Evolutionary conservation across 2,329 filamentous ascomycete genomes (phyloP), one percentile per base, ranked within the genome.

Genomic region (Beauveria australis): DNA sequence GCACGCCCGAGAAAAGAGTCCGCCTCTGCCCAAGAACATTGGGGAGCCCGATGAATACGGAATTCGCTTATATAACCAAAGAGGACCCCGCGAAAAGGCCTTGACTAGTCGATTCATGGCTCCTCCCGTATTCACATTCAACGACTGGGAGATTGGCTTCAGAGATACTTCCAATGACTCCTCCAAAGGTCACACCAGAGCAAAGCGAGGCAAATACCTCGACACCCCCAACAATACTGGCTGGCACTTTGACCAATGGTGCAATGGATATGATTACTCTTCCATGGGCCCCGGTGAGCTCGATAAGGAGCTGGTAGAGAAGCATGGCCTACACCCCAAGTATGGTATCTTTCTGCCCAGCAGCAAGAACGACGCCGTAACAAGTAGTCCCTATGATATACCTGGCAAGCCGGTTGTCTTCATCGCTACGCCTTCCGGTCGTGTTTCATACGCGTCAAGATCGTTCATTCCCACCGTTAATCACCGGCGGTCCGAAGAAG

Each of bases 121-220:
- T 5, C 81, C 81, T 12, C 73, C 72, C 7, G 64, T 76, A 0
- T 81, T 80, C 63, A 71, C 76, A 56, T 84, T 78, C 60, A 75
- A 80, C 43, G 72, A 79, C 9, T 73, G 78, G 61, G 81, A 85
- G 66, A 85, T 86, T 63, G 83, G 83, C 16, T 85, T 83, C 68
- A 77, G 80, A 24, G 83, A 85, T 66, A 82, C 81, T 4, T 78
- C 78, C 63, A 85, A 85, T 62, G 80, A 82, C 64, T 77, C 78
- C 33, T 76, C 75, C 62, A 79, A 81, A 61, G 79, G 79, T 24
- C 80, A 81, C 52, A 83, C 78, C 40, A 77, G 76, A 64, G 76
- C 76, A 16, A 79, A 79, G 63, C 76, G 82, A 54, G 81, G 81
- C 66, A 80, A 78, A 67, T 84, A 79, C 65, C 73, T 83, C 52